Evolutionary conservation across 2,329 filamentous ascomycete species (phyloP).

Genomic region (Fusarium piperis): DNA sequence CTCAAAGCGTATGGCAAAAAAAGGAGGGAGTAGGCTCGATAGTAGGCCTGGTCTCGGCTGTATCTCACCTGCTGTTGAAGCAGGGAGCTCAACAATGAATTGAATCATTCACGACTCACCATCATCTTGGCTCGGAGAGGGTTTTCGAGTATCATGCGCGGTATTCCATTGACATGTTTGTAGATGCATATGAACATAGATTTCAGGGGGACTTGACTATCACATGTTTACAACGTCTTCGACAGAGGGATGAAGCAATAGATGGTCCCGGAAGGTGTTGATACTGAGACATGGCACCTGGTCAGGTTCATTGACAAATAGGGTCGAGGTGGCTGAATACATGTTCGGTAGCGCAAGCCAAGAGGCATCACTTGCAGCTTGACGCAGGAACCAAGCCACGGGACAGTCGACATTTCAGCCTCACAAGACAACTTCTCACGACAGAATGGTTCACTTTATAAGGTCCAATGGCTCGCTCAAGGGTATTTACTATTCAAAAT

Average conservation of each 20-base stretch:
- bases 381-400: background rate
- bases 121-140: background rate
- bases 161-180: background rate
- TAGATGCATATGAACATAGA: background rate
- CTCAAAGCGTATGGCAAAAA: conserved; percentile 26
- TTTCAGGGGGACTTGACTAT: too few species aligned
- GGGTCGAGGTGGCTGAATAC: background rate
- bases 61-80: conserved; percentile 9
- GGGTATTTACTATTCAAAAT: conserved; percentile 19
- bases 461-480: background rate
- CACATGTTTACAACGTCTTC: too few species aligned
- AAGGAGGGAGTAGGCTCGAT: conserved; percentile 18
- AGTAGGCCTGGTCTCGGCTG: conserved; percentile 5
- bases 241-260: background rate
- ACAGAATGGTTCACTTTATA: background rate
- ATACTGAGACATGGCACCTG: background rate
- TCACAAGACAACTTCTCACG: background rate
- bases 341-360: background rate
- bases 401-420: background rate
- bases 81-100: conserved; percentile 21
- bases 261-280: background rate
- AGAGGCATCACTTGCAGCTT: background rate
- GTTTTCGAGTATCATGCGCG: background rate
- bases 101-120: conserved; percentile 10
- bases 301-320: background rate